A percentile compares a stretch with the other conserved stretches of the same genome.
These are phyloP conservation scores for Penicillium frequentans DNA, from an alignment of 2,329 filamentous ascomycete genomes.

Conservation along the genomic window DNA sequence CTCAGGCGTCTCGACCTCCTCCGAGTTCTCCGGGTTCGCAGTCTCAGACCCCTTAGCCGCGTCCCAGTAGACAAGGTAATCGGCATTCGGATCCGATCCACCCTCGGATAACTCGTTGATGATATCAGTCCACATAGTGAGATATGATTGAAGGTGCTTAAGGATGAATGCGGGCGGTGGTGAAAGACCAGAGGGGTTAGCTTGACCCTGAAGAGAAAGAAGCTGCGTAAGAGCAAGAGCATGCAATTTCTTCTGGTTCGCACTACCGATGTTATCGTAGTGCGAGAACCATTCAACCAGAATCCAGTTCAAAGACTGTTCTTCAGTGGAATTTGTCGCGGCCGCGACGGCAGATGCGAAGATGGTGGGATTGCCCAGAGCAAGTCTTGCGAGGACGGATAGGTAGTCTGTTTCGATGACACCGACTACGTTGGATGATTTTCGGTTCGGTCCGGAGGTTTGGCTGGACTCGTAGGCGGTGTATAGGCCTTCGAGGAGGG, in stretches of 20 bases:
- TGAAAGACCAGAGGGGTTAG: constrained; percentile 23
- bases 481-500: constrained; percentile 65
- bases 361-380: constrained; percentile 68
- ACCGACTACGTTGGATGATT: constrained; percentile 67
- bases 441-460: constrained; percentile 76
- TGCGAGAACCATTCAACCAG: constrained; percentile 50
- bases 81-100: constrained; percentile 38
- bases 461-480: constrained; percentile 72
- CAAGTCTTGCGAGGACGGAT: constrained; percentile 75
- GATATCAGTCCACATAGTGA: constrained; percentile 50
- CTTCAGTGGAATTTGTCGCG: constrained; percentile 33
- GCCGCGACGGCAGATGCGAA: constrained; percentile 58
- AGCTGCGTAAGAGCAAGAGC: constrained; percentile 48
- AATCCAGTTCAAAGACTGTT: constrained; percentile 43
- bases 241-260: constrained; percentile 49
- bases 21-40: constrained; percentile 32
- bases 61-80: constrained; percentile 45
- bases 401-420: constrained; percentile 84
- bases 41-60: constrained; percentile 21
- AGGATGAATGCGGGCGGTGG: constrained; percentile 41
- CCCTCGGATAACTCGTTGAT: constrained; percentile 47
- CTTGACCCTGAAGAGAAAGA: constrained; percentile 38
- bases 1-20: constrained; percentile 42
- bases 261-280: constrained; percentile 49
- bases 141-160: constrained; percentile 46